phyloP scores from a whole-genome alignment of 2,329 filamentous ascomycete genomes.

The Alternaria infectoria region DNA sequence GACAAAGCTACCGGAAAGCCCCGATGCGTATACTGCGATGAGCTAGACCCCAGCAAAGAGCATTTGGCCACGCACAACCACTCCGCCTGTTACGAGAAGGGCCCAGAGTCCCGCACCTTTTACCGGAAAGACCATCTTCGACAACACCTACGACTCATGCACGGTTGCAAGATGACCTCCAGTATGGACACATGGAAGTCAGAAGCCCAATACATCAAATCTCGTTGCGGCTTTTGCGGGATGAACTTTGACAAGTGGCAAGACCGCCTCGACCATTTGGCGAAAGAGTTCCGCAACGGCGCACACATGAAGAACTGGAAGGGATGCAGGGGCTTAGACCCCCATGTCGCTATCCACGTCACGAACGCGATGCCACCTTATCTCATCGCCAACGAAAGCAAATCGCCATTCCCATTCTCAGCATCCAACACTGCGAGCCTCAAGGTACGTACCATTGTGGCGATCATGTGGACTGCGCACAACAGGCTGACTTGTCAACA shows the following conservation, averaged over 20 bases:
- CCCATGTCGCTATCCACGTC: constrained; percentile 55
- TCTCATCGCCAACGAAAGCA: constrained; percentile 57
- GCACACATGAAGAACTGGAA: constrained; percentile 62
- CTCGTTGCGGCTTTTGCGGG: constrained; percentile 62
- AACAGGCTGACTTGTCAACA: constrained; percentile 19
- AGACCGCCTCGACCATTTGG: constrained; percentile 60
- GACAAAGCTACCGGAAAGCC: constrained; percentile 63
- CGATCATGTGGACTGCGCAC: background rate
- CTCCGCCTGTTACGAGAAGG: constrained; percentile 70
- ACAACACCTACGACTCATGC: constrained; percentile 66
- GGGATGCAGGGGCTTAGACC: constrained; percentile 60
- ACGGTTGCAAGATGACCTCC: constrained; percentile 65
- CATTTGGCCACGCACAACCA: constrained; percentile 68
- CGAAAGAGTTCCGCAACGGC: constrained; percentile 62
- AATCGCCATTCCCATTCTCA: constrained; percentile 56
- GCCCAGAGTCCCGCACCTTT: constrained; percentile 66
- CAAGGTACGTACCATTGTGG: constrained; percentile 25
- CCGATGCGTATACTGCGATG: constrained; percentile 66
- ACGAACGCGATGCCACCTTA: constrained; percentile 61
- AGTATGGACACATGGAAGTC: constrained; percentile 71
- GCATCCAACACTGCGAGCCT: constrained; percentile 48
- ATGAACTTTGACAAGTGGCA: constrained; percentile 58
- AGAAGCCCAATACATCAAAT: constrained; percentile 60
- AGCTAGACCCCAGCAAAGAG: constrained; percentile 58
- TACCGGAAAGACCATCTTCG: constrained; percentile 68